phyloP scores from a whole-genome alignment of 2,329 filamentous ascomycete species.

The Monosporascus cannonballus region DNA sequence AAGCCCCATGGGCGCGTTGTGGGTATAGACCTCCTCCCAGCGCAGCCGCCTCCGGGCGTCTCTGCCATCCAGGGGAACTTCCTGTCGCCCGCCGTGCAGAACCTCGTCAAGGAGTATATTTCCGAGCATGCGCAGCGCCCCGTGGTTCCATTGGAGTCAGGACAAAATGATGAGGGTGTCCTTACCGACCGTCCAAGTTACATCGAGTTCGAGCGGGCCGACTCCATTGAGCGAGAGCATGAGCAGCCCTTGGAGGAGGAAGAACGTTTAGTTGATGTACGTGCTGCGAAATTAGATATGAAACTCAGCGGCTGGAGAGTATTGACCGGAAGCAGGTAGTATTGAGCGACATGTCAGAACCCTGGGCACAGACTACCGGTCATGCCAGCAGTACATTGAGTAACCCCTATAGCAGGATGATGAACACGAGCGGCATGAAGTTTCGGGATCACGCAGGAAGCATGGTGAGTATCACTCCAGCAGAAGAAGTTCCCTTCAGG shows the following conservation, averaged over 20 bases:
- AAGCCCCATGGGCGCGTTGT: constrained; percentile 72
- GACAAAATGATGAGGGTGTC: constrained; percentile 11
- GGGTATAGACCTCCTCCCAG: constrained; percentile 90
- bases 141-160: neutral
- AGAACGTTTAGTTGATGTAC: constrained; percentile 65
- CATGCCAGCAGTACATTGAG: constrained; percentile 85
- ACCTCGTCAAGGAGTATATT: constrained; percentile 71
- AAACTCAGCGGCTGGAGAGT: no score
- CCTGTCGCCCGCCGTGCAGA: constrained; percentile 66
- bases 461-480: constrained; percentile 60
- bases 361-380: constrained; percentile 77
- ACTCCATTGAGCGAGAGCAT: constrained; percentile 25
- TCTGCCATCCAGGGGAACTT: constrained; percentile 95
- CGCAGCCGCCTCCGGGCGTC: constrained; percentile 85
- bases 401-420: constrained; percentile 97
- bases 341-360: constrained; percentile 97
- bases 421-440: constrained; percentile 89
- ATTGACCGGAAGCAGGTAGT: constrained; percentile 53
- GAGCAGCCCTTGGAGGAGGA: constrained; percentile 29
- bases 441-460: constrained; percentile 89
- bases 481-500: neutral
- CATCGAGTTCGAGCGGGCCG: constrained; percentile 57
- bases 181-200: constrained; percentile 49
- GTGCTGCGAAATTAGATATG: constrained; percentile 14
- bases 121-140: constrained; percentile 34